Percentiles rank a stretch among this genome's conserved stretches.
phyloP scores from a whole-genome alignment of 2,329 filamentous ascomycete species.

The Cercospora sesami region DNA sequence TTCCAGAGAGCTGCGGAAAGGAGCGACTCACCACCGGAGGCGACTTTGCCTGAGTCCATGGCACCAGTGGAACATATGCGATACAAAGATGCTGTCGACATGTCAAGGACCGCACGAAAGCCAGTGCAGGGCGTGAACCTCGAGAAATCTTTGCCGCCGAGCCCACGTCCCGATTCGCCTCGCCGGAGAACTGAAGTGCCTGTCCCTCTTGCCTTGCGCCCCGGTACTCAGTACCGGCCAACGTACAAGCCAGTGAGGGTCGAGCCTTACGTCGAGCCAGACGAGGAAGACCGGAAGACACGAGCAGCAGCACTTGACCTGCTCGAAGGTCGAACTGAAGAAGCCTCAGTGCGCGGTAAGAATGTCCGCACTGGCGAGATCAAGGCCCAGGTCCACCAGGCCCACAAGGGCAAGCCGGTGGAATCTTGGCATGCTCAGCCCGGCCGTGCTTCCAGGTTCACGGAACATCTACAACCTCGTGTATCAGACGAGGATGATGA shows the following conservation, averaged over 20 bases:
- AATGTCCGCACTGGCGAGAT: background rate
- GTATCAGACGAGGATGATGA: conserved; percentile 2
- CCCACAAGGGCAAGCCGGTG: background rate
- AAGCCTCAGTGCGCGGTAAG: background rate
- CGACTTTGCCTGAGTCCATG: background rate
- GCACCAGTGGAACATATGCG: background rate
- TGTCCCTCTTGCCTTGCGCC: background rate
- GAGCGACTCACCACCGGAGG: background rate
- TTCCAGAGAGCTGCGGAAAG: background rate
- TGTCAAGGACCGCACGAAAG: background rate
- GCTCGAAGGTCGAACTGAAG: background rate
- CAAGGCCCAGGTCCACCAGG: background rate
- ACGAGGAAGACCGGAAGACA: background rate
- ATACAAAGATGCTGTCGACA: background rate
- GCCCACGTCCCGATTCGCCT: background rate
- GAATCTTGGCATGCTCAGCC: background rate
- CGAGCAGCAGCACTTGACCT: background rate
- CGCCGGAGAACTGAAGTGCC: background rate
- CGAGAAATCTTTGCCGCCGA: background rate
- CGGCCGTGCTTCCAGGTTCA: too few species aligned
- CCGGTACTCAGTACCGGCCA: background rate
- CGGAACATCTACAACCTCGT: background rate
- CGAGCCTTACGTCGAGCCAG: background rate
- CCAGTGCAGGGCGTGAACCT: background rate
- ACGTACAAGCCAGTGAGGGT: too few species aligned